Percentiles rank a stretch among this genome's conserved stretches.
Evolutionary conservation across 78 protist genomes (phyloP).

Genomic region (Dictyostelium citrinum): DNA sequence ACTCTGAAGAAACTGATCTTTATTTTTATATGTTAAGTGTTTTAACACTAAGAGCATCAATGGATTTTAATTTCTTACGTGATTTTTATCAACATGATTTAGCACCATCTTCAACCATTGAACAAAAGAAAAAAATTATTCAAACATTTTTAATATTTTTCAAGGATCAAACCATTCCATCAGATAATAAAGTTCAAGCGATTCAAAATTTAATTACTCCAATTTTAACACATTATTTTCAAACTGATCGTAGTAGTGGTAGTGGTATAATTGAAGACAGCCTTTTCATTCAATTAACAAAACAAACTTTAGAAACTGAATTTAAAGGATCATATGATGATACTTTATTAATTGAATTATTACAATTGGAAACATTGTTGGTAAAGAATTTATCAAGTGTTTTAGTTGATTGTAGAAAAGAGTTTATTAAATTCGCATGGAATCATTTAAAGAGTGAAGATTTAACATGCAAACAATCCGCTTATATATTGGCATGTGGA

Average conservation of each 20-base stretch:
- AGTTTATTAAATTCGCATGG: constrained; percentile 91
- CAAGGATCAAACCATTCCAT: neutral
- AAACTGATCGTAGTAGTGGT: neutral
- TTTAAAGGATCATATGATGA: constrained; percentile 4
- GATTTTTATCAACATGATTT: constrained; percentile 79
- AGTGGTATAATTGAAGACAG: neutral
- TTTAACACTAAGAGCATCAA: constrained; percentile 57
- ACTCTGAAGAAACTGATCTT: constrained; percentile 62
- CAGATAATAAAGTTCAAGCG: constrained; percentile 81
- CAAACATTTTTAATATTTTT: constrained; percentile 46
- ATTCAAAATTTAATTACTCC: constrained; percentile 89
- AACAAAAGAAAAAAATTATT: constrained; percentile 34
- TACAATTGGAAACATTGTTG: constrained; percentile 89
- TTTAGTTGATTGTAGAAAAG: constrained; percentile 84
- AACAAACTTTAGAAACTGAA: constrained; percentile 41
- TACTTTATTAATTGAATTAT: constrained; percentile 51
- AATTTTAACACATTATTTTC: constrained; percentile 50
- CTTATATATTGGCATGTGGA: constrained; percentile 91
- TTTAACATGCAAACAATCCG: constrained; percentile 86
- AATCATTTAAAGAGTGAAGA: constrained; percentile 91
- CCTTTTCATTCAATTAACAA: constrained; percentile 2
- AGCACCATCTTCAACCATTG: constrained; percentile 17
- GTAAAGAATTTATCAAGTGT: constrained; percentile 61
- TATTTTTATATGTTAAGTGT: constrained; percentile 85
- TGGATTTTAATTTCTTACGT: constrained; percentile 83